phyloP scores from a whole-genome alignment of 176 grass and related monocot genomes.

The Musa troglodytarum region DNA sequence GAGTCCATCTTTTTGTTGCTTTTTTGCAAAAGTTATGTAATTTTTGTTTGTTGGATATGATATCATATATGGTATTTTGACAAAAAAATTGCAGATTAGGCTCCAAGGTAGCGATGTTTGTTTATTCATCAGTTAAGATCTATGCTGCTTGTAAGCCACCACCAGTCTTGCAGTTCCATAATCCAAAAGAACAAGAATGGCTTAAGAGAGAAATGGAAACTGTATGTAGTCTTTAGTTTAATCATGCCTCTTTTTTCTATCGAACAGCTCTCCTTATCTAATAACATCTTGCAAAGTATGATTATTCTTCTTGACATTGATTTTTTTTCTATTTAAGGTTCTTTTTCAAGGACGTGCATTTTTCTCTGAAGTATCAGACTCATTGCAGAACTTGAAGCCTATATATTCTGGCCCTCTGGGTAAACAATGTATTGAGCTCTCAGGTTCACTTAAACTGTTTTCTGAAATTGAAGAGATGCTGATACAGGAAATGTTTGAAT shows the following conservation, averaged over 20 bases:
- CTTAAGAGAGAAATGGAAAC: constrained; percentile 49
- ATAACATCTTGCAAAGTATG: not conserved
- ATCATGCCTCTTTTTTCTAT: not conserved
- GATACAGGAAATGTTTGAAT: constrained; percentile 46
- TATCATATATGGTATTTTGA: not conserved
- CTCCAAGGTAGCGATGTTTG: constrained; percentile 76
- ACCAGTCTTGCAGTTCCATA: constrained; percentile 54
- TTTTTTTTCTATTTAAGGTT: constrained; percentile 43
- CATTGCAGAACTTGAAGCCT: constrained; percentile 40
- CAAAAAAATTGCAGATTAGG: constrained; percentile 53
- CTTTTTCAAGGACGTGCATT: constrained; percentile 44
- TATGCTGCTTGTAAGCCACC: constrained; percentile 71
- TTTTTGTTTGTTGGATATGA: not conserved
- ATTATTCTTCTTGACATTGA: constrained; percentile 24
- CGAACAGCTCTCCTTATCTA: too few species aligned
- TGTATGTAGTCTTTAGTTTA: constrained; percentile 36
- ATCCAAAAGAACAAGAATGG: constrained; percentile 47
- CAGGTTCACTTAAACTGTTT: constrained; percentile 36
- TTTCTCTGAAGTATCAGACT: constrained; percentile 52
- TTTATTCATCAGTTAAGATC: constrained; percentile 73
- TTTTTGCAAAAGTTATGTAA: not conserved
- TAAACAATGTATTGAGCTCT: constrained; percentile 15
- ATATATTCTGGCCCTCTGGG: constrained; percentile 15
- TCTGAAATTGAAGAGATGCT: constrained; percentile 57
- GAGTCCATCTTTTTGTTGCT: constrained; percentile 19